Conservation (phyloP, 306 rosid species). For the Mimosa bimucronata region DNA sequence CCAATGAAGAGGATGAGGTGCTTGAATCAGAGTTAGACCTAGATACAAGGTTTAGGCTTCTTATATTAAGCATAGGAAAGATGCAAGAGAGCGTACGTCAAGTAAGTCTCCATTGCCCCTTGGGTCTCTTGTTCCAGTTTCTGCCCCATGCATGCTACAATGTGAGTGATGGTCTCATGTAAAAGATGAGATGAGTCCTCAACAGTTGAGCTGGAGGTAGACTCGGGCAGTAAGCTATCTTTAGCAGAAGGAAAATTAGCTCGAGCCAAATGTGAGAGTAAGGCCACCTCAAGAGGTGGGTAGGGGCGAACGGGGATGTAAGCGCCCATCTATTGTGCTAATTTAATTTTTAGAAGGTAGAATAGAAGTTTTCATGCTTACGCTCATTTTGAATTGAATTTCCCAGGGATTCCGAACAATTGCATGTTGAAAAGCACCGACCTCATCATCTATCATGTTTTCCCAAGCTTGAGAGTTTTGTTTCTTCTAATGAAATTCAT, state of each 20-base stretch:
- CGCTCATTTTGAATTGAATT: too few species aligned
- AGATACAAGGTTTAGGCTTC: slow-evolving; percentile 98
- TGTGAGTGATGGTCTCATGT: slow-evolving; percentile 77
- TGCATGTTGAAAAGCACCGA: slow-evolving; percentile 73
- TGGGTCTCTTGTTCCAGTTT: slow-evolving; percentile 62
- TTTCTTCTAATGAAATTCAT: slow-evolving; percentile 69
- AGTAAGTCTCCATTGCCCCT: slow-evolving; percentile 72
- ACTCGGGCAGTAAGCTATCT: too few species aligned
- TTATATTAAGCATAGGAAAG: too few species aligned
- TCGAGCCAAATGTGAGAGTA: too few species aligned
- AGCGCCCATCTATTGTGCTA: too few species aligned
- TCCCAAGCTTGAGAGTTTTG: slow-evolving; percentile 69
- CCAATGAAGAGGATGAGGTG: slow-evolving; percentile 98
- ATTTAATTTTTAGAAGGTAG: too few species aligned
- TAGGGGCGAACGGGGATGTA: too few species aligned
- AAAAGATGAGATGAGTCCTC: slow-evolving; percentile 91
- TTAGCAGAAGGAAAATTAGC: too few species aligned
- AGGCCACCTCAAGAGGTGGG: too few species aligned
- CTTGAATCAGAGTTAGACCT: slow-evolving; percentile 98
- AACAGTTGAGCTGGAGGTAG: slow-evolving; percentile 58
- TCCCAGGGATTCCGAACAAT: slow-evolving; percentile 71
- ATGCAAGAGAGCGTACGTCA: slow-evolving; percentile 70
- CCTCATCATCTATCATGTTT: slow-evolving; percentile 70
- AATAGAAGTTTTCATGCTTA: too few species aligned
- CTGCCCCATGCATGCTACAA: slow-evolving; percentile 60